These are phyloP conservation scores for Mycogone perniciosa DNA, from an alignment of 2,329 filamentous ascomycete genomes.

Conservation along the genomic window DNA sequence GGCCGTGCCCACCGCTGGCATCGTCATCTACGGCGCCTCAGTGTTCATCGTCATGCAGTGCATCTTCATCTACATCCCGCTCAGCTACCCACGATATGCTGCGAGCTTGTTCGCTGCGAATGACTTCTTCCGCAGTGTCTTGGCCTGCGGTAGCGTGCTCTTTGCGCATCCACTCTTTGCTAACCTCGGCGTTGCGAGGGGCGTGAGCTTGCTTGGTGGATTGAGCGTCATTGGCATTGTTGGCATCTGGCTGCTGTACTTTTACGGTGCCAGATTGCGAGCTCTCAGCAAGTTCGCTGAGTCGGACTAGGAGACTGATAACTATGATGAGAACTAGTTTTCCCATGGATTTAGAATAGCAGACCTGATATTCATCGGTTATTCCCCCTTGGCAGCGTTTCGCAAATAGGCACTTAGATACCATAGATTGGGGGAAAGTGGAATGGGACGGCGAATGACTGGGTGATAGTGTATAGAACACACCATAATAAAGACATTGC, in stretches of 20 bases:
- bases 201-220: slow-evolving; percentile 51
- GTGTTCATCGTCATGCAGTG: slow-evolving; percentile 53
- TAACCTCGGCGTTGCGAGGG: slow-evolving; percentile 53
- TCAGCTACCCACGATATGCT: slow-evolving; percentile 50
- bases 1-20: slow-evolving; percentile 51
- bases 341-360: slow-evolving; percentile 1
- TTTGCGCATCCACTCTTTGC: slow-evolving; percentile 54
- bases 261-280: slow-evolving; percentile 48
- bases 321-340: not conserved
- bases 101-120: slow-evolving; percentile 56
- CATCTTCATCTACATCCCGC: slow-evolving; percentile 54
- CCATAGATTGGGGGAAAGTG: too few species aligned
- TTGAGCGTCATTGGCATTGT: slow-evolving; percentile 47
- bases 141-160: slow-evolving; percentile 54
- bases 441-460: too few species aligned
- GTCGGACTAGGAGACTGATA: not conserved
- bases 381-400: not conserved
- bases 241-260: slow-evolving; percentile 56
- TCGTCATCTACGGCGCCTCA: slow-evolving; percentile 45
- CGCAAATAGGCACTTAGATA: not conserved
- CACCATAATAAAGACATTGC: too few species aligned
- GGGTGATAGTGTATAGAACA: too few species aligned
- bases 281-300: slow-evolving; percentile 51
- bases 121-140: slow-evolving; percentile 50
- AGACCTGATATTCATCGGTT: not conserved